A percentile compares a stretch with the other conserved stretches of the same genome.
Conservation (phyloP, 176 grass and related monocot species). For the Hordeum vulgare region DNA sequence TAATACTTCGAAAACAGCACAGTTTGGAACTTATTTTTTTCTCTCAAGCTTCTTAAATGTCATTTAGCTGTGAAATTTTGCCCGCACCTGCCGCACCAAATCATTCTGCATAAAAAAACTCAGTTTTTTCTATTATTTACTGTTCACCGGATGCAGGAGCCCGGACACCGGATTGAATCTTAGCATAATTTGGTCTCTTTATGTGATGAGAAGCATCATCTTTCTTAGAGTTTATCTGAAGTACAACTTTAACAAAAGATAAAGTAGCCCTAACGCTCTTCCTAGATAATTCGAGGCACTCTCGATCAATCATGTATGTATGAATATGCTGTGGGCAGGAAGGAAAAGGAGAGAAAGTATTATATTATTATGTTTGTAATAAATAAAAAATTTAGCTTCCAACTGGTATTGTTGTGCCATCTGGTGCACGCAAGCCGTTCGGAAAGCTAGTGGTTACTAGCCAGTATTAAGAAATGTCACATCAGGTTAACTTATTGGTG, state of each 20-base stretch:
- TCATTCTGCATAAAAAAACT: no score
- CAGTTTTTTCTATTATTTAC: no score
- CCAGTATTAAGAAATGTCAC: conserved; percentile 16
- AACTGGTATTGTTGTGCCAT: neutral
- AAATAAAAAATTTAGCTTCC: neutral
- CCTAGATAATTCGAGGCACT: neutral
- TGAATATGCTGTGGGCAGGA: neutral
- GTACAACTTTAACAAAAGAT: neutral
- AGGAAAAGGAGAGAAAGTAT: neutral
- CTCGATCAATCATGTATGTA: conserved; percentile 4
- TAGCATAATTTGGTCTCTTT: neutral
- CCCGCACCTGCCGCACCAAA: no score
- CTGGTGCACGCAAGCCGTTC: neutral
- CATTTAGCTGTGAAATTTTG: no score
- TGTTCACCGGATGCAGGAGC: no score
- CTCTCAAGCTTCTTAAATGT: no score
- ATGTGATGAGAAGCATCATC: neutral
- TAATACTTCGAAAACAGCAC: no score
- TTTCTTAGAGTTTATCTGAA: neutral
- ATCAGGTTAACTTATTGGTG: conserved; percentile 19
- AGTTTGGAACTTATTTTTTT: no score
- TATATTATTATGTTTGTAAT: neutral
- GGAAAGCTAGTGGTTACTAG: neutral
- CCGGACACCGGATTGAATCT: no score
- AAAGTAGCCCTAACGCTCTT: neutral